Evolutionary conservation across 345 rosid species (phyloP), one percentile per base, ranked within the genome.

Genomic region (Boechera divaricarpa): DNA sequence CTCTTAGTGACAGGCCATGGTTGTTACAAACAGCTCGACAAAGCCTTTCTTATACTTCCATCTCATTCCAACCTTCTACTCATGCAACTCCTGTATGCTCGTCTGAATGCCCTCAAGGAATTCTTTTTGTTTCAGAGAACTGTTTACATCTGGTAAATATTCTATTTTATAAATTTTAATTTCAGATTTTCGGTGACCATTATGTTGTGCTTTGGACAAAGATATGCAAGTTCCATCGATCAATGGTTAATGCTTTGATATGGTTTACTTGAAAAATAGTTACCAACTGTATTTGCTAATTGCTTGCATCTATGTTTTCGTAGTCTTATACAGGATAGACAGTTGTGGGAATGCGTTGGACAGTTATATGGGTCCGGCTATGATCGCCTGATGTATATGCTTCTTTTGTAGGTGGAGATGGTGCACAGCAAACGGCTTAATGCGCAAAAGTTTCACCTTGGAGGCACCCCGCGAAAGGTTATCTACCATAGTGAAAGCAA

Each of bases 1-100:
- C 86, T 62, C 96, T 95, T 70, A 89, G 99, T 82, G 98, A 91
- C 78, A 87, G 99, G 81, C 98, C 96, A 29, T 95, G 99, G 99
- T 85, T 95, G 73, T 80, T 95, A 84, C 96, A 92, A 77, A 83
- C 97, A 74, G 97, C 97, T 65, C 87, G 96, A 72, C 98, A 92
- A 76, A 86, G 98, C 82, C 89, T 95, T 67, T 85, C 97, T 52
- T 91, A 87, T 82, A 82, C 91, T 53, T 95, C 99, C 69, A 87
- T 95, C 61, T 88, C 99, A 45, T 95, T 95, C 81, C 98, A 91
- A 83, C 87, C 97, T 65, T 89, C 98, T 66, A 89, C 99, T 53
- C 98, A 92, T 90, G 97, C 93, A 64, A 95, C 98, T 65, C 94
- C 97, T 78, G 93, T 95, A 49, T 89, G 96, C 75, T 87, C 93